Percentiles rank a stretch among this genome's conserved stretches.
These are phyloP conservation scores for Suillus lakei DNA, from an alignment of 768 basidiomycete species.

Conservation along the genomic window DNA sequence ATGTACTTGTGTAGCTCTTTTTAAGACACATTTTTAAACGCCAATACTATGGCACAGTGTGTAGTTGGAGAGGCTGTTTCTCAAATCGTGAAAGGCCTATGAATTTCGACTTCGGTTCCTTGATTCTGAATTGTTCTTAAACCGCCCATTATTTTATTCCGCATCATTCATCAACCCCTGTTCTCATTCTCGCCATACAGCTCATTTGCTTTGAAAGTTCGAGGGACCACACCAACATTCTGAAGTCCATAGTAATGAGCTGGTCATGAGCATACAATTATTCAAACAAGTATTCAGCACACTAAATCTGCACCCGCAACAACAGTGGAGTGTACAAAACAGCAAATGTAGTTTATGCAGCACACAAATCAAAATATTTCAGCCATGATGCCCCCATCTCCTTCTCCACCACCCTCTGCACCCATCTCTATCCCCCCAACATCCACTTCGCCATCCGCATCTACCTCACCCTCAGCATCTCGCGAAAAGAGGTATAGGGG, in stretches of 20 bases:
- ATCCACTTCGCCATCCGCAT: constrained; percentile 64
- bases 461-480: constrained; percentile 58
- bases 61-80: background rate
- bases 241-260: background rate
- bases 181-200: background rate
- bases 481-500: constrained; percentile 56
- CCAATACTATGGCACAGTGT: background rate
- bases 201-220: background rate
- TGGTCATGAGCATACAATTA: background rate
- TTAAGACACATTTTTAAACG: background rate
- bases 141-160: background rate
- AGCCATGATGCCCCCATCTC: constrained; percentile 31
- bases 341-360: background rate
- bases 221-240: background rate
- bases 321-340: background rate
- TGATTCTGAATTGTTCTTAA: background rate
- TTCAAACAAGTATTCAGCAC: background rate
- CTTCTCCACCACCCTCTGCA: constrained; percentile 50
- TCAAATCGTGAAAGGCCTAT: background rate
- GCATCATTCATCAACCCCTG: background rate
- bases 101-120: background rate
- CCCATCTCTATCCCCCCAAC: constrained; percentile 44
- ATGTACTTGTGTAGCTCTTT: background rate
- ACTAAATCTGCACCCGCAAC: background rate
- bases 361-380: constrained; percentile 32